These are phyloP conservation scores for Tetracladium marchalianum DNA, from an alignment of 495 filamentous ascomycete genomes.

Conservation along the genomic window DNA sequence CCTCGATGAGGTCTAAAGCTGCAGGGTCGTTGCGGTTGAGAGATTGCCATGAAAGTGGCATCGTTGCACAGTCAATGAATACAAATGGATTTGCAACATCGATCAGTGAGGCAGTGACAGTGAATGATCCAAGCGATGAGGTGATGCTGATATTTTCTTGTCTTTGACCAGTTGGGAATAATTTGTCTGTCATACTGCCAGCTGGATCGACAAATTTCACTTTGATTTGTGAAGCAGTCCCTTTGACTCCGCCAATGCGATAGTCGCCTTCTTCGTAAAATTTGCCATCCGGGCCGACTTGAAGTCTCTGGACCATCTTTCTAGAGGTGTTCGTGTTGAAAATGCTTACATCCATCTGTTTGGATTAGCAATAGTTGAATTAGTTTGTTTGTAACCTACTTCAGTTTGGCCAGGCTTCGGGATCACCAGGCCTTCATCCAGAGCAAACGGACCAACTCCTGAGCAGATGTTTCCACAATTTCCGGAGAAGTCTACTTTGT, in stretches of 20 bases:
- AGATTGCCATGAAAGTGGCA: constrained; percentile 14
- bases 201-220: constrained; percentile 57
- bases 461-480: constrained; percentile 33
- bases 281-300: constrained; percentile 34
- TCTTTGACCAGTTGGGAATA: constrained; percentile 49
- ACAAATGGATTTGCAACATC: constrained; percentile 59
- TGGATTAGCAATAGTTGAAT: too few species aligned
- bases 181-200: constrained; percentile 52
- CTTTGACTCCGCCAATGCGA: constrained; percentile 55
- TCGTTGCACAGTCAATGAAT: constrained; percentile 44
- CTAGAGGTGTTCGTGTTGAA: constrained; percentile 38
- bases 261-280: constrained; percentile 42
- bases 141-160: constrained; percentile 34
- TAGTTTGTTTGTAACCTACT: constrained; percentile 13
- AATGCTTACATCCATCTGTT: constrained; percentile 30
- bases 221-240: constrained; percentile 40
- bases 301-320: constrained; percentile 32
- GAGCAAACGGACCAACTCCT: constrained; percentile 27
- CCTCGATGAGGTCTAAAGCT: constrained; percentile 43
- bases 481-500: constrained; percentile 28
- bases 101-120: constrained; percentile 39
- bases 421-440: constrained; percentile 26
- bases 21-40: neutral
- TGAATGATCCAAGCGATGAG: constrained; percentile 10
- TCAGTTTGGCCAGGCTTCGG: constrained; percentile 16